These are phyloP conservation scores for Fistulifera solaris DNA, from an alignment of 108 stramenopile genomes.

Conservation along the genomic window DNA sequence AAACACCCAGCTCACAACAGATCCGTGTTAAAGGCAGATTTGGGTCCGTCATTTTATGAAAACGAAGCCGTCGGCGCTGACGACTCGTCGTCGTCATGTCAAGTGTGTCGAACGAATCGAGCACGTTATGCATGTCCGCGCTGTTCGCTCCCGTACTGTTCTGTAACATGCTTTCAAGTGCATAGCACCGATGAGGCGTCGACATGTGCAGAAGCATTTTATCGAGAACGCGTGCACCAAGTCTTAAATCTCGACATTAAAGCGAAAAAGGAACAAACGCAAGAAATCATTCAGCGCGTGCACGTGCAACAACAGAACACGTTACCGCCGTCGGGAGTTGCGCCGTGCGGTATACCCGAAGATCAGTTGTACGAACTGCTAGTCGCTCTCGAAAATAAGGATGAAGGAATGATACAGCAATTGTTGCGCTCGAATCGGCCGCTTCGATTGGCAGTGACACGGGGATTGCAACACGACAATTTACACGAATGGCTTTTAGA, in stretches of 20 bases:
- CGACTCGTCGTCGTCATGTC: constrained; percentile 12
- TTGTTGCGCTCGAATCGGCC: constrained; percentile 13
- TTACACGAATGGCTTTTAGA: constrained; percentile 18
- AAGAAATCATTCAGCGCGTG: constrained; percentile 16
- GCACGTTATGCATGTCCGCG: constrained; percentile 42
- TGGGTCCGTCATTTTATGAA: too few species aligned
- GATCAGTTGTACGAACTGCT: constrained; percentile 19
- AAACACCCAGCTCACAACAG: too few species aligned
- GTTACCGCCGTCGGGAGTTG: background rate
- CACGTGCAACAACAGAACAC: constrained; percentile 11
- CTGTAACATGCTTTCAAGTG: constrained; percentile 27
- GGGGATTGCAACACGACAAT: constrained; percentile 16
- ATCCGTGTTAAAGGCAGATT: too few species aligned
- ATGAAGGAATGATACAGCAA: constrained; percentile 9
- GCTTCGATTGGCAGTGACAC: constrained; percentile 19
- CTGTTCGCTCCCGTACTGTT: constrained; percentile 39
- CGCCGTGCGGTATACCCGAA: background rate
- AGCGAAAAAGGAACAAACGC: constrained; percentile 19
- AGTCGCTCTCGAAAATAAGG: constrained; percentile 12
- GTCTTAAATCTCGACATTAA: constrained; percentile 21
- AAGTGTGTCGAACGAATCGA: constrained; percentile 20
- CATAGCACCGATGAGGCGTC: constrained; percentile 8
- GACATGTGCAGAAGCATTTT: constrained; percentile 38
- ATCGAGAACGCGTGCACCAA: constrained; percentile 21
- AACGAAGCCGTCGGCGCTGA: too few species aligned